Base-by-base conservation (phyloP, 257 asterid species). In the Leonotis leonurus region DNA sequence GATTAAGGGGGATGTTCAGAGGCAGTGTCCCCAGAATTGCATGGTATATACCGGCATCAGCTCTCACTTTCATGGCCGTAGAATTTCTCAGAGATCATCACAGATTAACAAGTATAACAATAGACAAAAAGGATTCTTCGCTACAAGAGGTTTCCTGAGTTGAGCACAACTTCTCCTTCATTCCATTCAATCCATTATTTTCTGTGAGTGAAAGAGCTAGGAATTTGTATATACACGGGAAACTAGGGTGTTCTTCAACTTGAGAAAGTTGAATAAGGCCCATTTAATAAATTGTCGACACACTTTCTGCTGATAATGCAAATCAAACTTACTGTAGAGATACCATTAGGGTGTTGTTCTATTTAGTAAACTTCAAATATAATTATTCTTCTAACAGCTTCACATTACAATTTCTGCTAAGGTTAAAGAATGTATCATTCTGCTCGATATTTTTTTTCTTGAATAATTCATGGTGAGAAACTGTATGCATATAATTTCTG, bases 1-100 rank as follows among this genome's bases (percentile, higher is more conserved):
- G 96, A 44, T 56, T 56, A 5, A 74, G 27, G 54, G 96, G 96
- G 22, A 70, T 85, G 87, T 88, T 88, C 80, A 76, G 89, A 69
- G 96, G 96, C 33, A 73, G 89, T 60, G 14, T 85, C 49, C 86
- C 94, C 25, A 81, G 96, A 83, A 70, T 81, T 41, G 68, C 77
- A 70, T 88, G 96, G 96, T 88, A 88, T 50, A 41, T 85, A 53
- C 96, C 94, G 37, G 91, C 96, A 44, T 88, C 96, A 22, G 94
- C 96, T 55, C 83, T 88, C 43, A 88, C 90, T 50, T 88, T 88
- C 84, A 88, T 88, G 96, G 91, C 81, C 6, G 91, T 88, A 35
- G 96, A 85, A 68, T 85, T 81, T 63, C 83, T 85, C 20, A 78
- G 94, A 62, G 91, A 83, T 33, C 81, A 76, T 18, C 82, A 71